These are phyloP conservation scores for Candida tropicalis DNA, from an alignment of 1,139 yeast genomes.

Conservation along the genomic window DNA sequence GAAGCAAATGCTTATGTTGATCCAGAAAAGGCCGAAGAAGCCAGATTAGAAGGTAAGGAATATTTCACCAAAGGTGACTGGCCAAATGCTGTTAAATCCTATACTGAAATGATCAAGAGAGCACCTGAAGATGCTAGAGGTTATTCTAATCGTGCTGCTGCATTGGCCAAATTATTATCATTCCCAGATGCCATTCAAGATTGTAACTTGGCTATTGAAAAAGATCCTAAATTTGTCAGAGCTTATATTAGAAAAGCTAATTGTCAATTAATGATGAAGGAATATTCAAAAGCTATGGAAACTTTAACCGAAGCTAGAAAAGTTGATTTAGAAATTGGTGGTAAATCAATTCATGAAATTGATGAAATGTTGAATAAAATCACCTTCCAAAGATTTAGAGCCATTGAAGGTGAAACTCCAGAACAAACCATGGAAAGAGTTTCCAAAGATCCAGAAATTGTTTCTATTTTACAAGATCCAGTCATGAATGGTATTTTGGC, in stretches of 20 bases:
- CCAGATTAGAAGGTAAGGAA: conserved; percentile 90
- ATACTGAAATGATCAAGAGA: conserved; percentile 93
- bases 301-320: conserved; percentile 79
- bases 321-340: conserved; percentile 65
- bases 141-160: conserved; percentile 97
- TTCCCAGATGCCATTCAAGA: conserved; percentile 97
- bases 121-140: conserved; percentile 97
- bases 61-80: conserved; percentile 89
- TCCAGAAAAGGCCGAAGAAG: conserved; percentile 93
- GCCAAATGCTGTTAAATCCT: conserved; percentile 95
- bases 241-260: conserved; percentile 97
- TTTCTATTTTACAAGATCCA: conserved; percentile 89
- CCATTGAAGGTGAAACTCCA: conserved; percentile 87
- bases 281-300: conserved; percentile 78
- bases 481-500: conserved; percentile 94
- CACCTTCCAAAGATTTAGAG: conserved; percentile 72
- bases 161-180: conserved; percentile 88
- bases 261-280: conserved; percentile 90
- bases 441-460: conserved; percentile 91
- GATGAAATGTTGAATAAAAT: conserved; percentile 84
- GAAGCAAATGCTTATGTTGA: conserved; percentile 81
- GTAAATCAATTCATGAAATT: conserved; percentile 71
- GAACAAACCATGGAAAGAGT: conserved; percentile 94
- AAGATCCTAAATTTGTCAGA: conserved; percentile 86
- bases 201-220: conserved; percentile 85